phyloP scores from a whole-genome alignment of 179 eudicot genomes.

The Beta lomatogona region DNA sequence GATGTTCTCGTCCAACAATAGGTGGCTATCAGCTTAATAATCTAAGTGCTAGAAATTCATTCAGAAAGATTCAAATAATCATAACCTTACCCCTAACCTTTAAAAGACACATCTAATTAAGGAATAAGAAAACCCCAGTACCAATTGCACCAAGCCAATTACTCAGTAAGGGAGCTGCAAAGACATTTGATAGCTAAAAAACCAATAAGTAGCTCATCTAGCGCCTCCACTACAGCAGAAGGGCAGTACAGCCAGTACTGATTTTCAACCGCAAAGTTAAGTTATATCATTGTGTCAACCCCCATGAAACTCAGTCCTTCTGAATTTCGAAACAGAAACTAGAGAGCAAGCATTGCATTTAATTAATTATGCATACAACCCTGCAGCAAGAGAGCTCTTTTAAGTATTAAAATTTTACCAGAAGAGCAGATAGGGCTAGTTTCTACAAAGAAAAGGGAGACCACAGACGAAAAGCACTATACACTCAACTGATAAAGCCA shows the following conservation, averaged over 20 bases:
- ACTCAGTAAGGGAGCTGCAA: not conserved
- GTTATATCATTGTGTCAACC: not conserved
- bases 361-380: not conserved
- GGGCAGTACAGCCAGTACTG: not conserved
- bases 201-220: not conserved
- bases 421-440: not conserved
- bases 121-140: too few species aligned
- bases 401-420: too few species aligned
- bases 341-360: not conserved
- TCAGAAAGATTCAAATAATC: too few species aligned
- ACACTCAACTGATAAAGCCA: not conserved
- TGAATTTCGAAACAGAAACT: not conserved
- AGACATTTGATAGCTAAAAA: not conserved
- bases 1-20: too few species aligned
- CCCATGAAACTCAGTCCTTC: not conserved
- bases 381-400: not conserved
- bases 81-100: too few species aligned
- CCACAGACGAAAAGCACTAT: not conserved
- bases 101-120: too few species aligned
- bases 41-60: too few species aligned
- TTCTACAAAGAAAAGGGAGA: not conserved
- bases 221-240: not conserved
- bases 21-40: too few species aligned
- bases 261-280: not conserved
- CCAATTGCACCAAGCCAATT: not conserved